Percentiles rank a stretch among this genome's conserved stretches.
These are phyloP conservation scores for Alisma plantagoaquatica DNA, from an alignment of 106 monocot species.

Conservation along the genomic window DNA sequence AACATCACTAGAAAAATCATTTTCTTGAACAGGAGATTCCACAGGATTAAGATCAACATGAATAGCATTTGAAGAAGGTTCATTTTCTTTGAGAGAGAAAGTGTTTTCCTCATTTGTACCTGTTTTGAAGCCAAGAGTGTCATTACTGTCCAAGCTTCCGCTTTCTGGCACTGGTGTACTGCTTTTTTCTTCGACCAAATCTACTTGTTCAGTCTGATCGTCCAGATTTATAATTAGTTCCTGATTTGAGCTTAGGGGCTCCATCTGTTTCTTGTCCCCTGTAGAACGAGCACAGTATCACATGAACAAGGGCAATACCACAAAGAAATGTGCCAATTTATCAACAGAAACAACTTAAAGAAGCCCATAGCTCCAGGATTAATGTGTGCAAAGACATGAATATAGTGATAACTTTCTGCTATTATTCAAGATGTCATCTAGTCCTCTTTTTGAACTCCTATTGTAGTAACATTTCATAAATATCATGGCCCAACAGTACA, in stretches of 20 bases:
- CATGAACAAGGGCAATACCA: background rate
- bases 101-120: constrained; percentile 24
- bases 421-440: too few species aligned
- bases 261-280: constrained; percentile 55
- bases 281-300: background rate
- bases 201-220: constrained; percentile 18
- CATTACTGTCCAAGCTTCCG: too few species aligned
- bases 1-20: constrained; percentile 9
- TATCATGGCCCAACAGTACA: too few species aligned
- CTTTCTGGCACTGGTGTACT: constrained; percentile 1
- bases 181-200: constrained; percentile 14
- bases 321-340: background rate
- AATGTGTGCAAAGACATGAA: too few species aligned
- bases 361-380: too few species aligned
- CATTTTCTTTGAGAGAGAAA: constrained; percentile 22
- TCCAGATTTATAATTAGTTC: constrained; percentile 27
- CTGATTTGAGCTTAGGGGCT: constrained; percentile 38
- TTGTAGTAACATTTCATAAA: too few species aligned
- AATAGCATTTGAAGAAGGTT: constrained; percentile 18
- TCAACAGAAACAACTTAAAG: background rate
- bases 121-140: constrained; percentile 27
- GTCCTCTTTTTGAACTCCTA: too few species aligned
- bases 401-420: too few species aligned
- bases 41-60: constrained; percentile 14
- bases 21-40: constrained; percentile 5